Conservation (phyloP, 1,284 basidiomycete genomes). For the Chiua sp. region DNA sequence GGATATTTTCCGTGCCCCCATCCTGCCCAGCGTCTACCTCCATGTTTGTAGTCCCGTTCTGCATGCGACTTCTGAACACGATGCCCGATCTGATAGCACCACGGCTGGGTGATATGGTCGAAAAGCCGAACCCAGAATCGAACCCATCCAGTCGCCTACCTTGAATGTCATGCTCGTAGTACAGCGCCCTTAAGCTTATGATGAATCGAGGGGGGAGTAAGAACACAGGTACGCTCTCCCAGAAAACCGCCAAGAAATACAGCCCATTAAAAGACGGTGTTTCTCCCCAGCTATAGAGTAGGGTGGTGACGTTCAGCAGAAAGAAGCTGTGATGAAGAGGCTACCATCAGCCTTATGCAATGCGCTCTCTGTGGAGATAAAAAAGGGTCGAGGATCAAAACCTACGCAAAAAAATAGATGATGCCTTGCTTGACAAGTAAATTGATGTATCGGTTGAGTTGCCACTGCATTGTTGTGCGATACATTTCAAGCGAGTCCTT, state of each 20-base stretch:
- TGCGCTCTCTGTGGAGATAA: too few species aligned
- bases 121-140: background rate
- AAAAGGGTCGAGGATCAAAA: background rate
- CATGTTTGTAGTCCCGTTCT: too few species aligned
- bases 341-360: background rate
- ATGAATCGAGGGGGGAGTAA: background rate
- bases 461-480: slow-evolving; percentile 10
- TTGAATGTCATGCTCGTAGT: background rate
- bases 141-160: background rate
- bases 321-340: background rate
- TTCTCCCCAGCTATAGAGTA: background rate
- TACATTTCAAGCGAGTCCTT: slow-evolving; percentile 9
- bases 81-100: too few species aligned
- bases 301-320: background rate
- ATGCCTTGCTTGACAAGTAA: slow-evolving; percentile 9
- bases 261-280: background rate
- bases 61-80: too few species aligned
- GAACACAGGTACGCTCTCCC: background rate
- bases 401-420: slow-evolving; percentile 16
- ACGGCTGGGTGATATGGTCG: background rate
- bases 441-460: background rate
- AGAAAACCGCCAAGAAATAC: background rate
- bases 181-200: background rate
- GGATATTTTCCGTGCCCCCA: too few species aligned
- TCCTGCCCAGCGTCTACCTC: too few species aligned